phyloP scores from a whole-genome alignment of 2,329 filamentous ascomycete species.

The Aspergillus thermomutatus region DNA sequence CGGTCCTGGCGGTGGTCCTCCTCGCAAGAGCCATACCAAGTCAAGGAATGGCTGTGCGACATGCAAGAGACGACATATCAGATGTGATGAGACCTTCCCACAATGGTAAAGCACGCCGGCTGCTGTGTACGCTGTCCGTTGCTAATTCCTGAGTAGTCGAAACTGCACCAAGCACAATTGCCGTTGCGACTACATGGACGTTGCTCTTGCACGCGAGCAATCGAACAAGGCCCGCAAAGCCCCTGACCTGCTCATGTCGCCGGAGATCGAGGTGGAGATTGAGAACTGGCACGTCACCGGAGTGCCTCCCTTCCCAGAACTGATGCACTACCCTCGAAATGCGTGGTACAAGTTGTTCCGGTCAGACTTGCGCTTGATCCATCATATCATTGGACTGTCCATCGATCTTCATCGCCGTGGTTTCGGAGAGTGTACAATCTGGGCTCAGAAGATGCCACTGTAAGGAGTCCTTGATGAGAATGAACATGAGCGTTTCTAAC shows the following conservation, averaged over 20 bases:
- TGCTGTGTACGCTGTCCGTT: neutral
- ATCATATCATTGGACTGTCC: constrained; percentile 84
- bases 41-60: constrained; percentile 97
- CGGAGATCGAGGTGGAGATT: constrained; percentile 77
- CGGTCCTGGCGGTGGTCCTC: constrained; percentile 90
- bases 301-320: constrained; percentile 77
- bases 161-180: constrained; percentile 99
- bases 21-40: constrained; percentile 91
- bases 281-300: constrained; percentile 80
- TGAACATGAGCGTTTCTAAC: constrained; percentile 14
- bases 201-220: constrained; percentile 59
- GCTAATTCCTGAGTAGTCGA: constrained; percentile 55
- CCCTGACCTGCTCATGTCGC: constrained; percentile 74
- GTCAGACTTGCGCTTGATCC: constrained; percentile 81
- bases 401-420: constrained; percentile 74
- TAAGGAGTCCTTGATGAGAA: constrained; percentile 50
- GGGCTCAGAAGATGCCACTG: constrained; percentile 91
- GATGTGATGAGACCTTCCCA: constrained; percentile 95
- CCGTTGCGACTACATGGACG: constrained; percentile 95
- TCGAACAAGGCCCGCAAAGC: constrained; percentile 50
- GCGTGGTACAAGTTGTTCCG: constrained; percentile 69
- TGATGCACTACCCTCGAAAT: constrained; percentile 72
- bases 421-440: constrained; percentile 81
- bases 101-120: constrained; percentile 68
- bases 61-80: constrained; percentile 95